Evolutionary conservation across 2,329 filamentous ascomycete species (phyloP), one percentile per base, ranked within the genome.

Genomic region (Fusarium ramigenum): DNA sequence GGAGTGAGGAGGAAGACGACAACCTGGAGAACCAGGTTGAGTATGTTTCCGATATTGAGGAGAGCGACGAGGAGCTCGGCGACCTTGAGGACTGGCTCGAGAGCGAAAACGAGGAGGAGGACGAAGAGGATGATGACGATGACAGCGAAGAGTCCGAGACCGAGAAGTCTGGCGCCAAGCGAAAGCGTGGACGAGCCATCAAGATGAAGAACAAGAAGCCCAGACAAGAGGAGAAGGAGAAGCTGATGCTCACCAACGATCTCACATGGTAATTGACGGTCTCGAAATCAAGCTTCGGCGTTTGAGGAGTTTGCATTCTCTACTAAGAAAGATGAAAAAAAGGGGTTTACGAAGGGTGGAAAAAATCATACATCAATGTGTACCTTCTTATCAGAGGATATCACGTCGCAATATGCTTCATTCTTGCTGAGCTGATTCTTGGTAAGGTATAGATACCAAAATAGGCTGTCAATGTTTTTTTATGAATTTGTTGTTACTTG

Each of bases 61-160:
- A 93, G 79, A 93, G 93, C 74, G 93, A 95, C 69, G 93, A 94
- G 64, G 93, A 94, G 75, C 84, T 94, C 25, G 90, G 88, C 60
- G 93, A 95, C 79, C 89, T 98, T 57, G 93, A 98, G 82, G 96
- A 98, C 79, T 98, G 96, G 96, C 87, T 98, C 56, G 95, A 92
- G 76, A 94, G 91, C 69, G 93, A 90, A 21, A 88, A 87, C 9
- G 87, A 88, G 6, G 87, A 88, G 11, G 87, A 87, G 11, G 86
- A 89, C n/a, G 89, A 89, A 5, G 89, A 89, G 88, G 89, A 89
- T 8, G 89, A 89, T 9, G 44, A 89, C 9, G 89, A 89, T 9
- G 86, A 87, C 49, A 87, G 86, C 46, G 89, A 89, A 25, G 89
- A 90, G 18, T 87, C 87, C 11, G 88, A 89, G 39, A 84, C 84